These are phyloP conservation scores for Ormosia semicastrata DNA, from an alignment of 306 rosid genomes.

Conservation along the genomic window DNA sequence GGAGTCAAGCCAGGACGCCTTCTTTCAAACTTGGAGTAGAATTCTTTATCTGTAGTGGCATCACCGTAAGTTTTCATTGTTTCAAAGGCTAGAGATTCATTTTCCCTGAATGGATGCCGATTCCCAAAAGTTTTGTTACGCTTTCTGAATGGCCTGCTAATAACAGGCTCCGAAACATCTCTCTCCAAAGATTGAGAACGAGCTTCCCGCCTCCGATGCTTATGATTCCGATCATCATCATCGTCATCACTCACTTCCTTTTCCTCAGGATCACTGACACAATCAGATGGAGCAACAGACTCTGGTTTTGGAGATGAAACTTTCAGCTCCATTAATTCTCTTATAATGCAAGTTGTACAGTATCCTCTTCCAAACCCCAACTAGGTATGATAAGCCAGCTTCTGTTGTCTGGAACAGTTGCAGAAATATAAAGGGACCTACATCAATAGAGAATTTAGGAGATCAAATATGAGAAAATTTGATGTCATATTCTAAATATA, in stretches of 20 bases:
- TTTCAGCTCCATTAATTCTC: conserved; percentile 67
- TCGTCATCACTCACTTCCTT: conserved; percentile 96
- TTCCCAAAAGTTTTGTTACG: conserved; percentile 69
- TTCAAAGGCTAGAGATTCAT: conserved; percentile 68
- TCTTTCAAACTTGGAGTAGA: conserved; percentile 64
- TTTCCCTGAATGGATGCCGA: conserved; percentile 71
- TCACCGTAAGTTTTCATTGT: conserved; percentile 53
- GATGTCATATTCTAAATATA: not conserved
- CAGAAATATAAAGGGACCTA: conserved; percentile 39
- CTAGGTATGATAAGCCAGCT: conserved; percentile 37
- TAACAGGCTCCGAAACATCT: conserved; percentile 68
- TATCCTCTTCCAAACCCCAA: conserved; percentile 41
- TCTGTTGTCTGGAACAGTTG: conserved; percentile 27
- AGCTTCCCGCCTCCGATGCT: conserved; percentile 76
- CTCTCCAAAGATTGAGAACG: conserved; percentile 84
- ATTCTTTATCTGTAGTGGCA: conserved; percentile 49
- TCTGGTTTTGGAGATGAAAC: conserved; percentile 72
- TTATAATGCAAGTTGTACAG: conserved; percentile 28
- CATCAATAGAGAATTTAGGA: conserved; percentile 11
- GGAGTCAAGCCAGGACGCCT: conserved; percentile 66
- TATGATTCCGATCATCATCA: conserved; percentile 95
- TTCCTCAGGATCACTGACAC: conserved; percentile 81
- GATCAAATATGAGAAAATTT: conserved; percentile 21
- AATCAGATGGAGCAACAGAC: conserved; percentile 61
- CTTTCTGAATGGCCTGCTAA: conserved; percentile 74